Evolutionary conservation across 148 eudicot genomes (phyloP), one percentile per base, ranked within the genome.

Genomic region (Cornus florida): DNA sequence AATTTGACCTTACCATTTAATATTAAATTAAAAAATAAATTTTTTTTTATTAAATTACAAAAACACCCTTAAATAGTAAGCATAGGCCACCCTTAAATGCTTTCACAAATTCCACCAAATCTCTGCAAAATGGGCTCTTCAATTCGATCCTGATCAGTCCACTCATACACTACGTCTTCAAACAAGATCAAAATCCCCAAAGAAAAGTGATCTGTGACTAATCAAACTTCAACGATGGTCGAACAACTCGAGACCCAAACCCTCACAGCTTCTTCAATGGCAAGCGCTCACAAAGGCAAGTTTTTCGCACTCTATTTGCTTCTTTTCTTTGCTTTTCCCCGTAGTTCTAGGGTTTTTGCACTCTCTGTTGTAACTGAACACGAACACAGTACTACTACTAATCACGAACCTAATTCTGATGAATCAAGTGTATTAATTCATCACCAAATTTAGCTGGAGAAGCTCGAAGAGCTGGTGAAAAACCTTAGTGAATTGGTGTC

Each of bases 371-470:
- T 68, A 14, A 68, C 17, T 72, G 85, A 87, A 12, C 22, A 66
- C 39, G 83, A 81, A 31, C 46, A 41, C 38, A 64, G 41, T 13
- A 38, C 70, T 75, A 75, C 38, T 35, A 4, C 3, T 35, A 1
- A 78, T 50, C 67, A 48, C 13, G 38, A 73, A 35, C 9, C 8
- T 20, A 24, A 77, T 0, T 9, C 41, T 23, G 74, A 75, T 39
- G 62, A 39, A 32, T 48, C 39, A n/a, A n/a, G 33, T 69, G 73
- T 83, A 23, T 62, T 80, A 74, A 48, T 69, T 82, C 82, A 78
- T 2, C 93, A 86, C 57, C 89, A 89, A 80, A 70, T 84, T 74
- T 97, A 93, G 75, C 78, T 96, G 78, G 93, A 94, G 67, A 92
- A 84, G 81, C 88, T 96, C 13, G 94, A 96, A 50, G 86, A 91